Evolutionary conservation across 2,329 filamentous ascomycete species (phyloP).

Genomic region (Biscogniauxia sp.): DNA sequence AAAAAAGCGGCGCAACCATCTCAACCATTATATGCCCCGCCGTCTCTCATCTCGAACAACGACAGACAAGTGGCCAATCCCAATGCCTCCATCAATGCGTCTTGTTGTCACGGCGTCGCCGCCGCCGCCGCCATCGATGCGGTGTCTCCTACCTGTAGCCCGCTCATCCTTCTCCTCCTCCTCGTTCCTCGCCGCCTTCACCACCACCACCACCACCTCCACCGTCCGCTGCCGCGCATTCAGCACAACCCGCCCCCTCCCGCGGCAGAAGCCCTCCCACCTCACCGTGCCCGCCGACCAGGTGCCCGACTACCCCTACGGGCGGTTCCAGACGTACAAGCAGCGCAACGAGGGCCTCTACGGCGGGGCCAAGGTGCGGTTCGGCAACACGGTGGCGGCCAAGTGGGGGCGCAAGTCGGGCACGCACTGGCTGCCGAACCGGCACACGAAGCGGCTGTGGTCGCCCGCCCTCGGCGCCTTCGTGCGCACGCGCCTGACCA

Average conservation of each 20-base stretch:
- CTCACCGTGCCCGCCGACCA: conserved; percentile 39
- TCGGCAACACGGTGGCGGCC: conserved; percentile 73
- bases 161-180: too few relatives aligned
- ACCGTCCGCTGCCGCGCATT: conserved; percentile 18
- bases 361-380: conserved; percentile 67
- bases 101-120: too few relatives aligned
- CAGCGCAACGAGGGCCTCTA: conserved; percentile 76
- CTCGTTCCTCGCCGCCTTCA: too few relatives aligned
- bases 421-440: conserved; percentile 73
- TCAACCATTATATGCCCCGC: too few relatives aligned
- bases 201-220: background rate
- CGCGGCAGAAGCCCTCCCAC: conserved; percentile 30
- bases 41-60: too few relatives aligned
- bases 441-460: conserved; percentile 66
- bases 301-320: conserved; percentile 69
- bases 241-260: conserved; percentile 20
- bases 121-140: too few relatives aligned
- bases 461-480: conserved; percentile 59
- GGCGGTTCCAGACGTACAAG: conserved; percentile 69
- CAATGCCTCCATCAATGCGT: too few relatives aligned
- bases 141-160: too few relatives aligned
- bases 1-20: too few relatives aligned
- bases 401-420: conserved; percentile 68
- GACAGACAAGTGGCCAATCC: too few relatives aligned
- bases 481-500: conserved; percentile 67